These are phyloP conservation scores for Cladosporium sp. DNA, from an alignment of 2,329 filamentous ascomycete species.

Conservation along the genomic window DNA sequence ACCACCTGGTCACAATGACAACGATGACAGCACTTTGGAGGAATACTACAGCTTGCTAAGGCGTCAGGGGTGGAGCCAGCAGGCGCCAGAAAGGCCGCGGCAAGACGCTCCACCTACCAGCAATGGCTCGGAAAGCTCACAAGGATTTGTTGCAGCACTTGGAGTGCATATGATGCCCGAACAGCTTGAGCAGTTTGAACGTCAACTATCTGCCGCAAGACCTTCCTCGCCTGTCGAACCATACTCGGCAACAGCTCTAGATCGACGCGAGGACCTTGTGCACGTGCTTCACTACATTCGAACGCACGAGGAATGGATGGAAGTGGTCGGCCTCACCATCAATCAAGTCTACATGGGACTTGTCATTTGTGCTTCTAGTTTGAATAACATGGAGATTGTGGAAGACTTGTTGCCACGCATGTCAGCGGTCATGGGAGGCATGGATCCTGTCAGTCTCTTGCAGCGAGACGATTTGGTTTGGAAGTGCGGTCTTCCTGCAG, in stretches of 20 bases:
- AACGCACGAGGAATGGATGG: neutral
- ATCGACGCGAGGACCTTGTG: conserved; percentile 6
- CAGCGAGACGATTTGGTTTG: conserved; percentile 16
- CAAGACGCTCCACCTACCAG: neutral
- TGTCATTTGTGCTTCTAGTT: conserved; percentile 8
- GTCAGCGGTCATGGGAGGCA: conserved; percentile 10
- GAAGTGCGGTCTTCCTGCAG: conserved; percentile 5
- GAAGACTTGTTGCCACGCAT: conserved; percentile 5
- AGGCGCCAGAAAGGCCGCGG: conserved; percentile 1
- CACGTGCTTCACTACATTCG: conserved; percentile 11
- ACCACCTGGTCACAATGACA: conserved; percentile 20
- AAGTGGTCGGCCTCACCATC: neutral
- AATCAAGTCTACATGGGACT: conserved; percentile 15
- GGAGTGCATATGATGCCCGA: neutral
- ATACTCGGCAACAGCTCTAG: conserved; percentile 11
- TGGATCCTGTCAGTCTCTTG: conserved; percentile 15
- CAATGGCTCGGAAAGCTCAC: neutral
- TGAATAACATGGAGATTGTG: conserved; percentile 2
- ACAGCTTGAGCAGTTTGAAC: conserved; percentile 19
- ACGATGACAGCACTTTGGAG: conserved; percentile 28
- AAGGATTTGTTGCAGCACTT: neutral
- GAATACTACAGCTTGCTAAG: conserved; percentile 36
- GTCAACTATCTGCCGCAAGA: neutral
- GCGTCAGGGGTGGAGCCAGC: conserved; percentile 31
- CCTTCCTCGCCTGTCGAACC: conserved; percentile 10